Base-by-base conservation (phyloP, 2,329 filamentous ascomycete genomes). In the Hirsutella minnesotensis region DNA sequence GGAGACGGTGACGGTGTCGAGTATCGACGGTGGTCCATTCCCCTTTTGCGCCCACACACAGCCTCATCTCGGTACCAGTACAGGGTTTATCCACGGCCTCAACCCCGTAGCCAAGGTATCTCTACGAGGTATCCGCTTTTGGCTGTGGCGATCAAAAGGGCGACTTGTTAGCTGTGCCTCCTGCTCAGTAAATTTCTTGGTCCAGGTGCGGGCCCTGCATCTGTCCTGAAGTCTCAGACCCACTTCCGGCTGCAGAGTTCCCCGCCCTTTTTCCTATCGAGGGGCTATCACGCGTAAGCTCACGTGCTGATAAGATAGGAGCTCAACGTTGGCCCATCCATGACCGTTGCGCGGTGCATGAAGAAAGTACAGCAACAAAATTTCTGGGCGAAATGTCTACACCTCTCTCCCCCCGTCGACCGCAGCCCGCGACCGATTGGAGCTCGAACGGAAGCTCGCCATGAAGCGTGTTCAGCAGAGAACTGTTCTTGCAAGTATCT, bases 381-480 rank as follows among this genome's bases (percentile, higher is more conserved):
- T 27, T 27, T 12, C 24, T 7, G 12, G 12, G 24, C 24, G 24
- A 27, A 27, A 27, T 27, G 24, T 27, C 24, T 7, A 27, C 12
- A 27, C 7, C 24, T 12, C 24, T 12, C 7, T 27, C 12, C 24
- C 24, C 24, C 24, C 24, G 24, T 27, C 24, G 7, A 27, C 24
- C 7, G 24, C 24, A 7, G 24, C 24, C 24, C 12, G 24, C 24
- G 24, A 27, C 24, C 7, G 24, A 27, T 27, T 27, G 24, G 24
- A 12, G 24, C 12, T 27, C 24, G 8, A n/a, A 49, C 44, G 31
- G 38, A 21, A 39, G 46, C 40, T 40, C 48, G 57, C 42, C 49
- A 65, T 65, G 62, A 62, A 56, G 51, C 44, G 49, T 44, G 53
- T 53, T 39, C 51, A 53, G 43, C 57, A 56, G 46, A 55, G 61